phyloP scores from a whole-genome alignment of 371 early-diverging fungal species.

The Gilbertella persicaria region DNA sequence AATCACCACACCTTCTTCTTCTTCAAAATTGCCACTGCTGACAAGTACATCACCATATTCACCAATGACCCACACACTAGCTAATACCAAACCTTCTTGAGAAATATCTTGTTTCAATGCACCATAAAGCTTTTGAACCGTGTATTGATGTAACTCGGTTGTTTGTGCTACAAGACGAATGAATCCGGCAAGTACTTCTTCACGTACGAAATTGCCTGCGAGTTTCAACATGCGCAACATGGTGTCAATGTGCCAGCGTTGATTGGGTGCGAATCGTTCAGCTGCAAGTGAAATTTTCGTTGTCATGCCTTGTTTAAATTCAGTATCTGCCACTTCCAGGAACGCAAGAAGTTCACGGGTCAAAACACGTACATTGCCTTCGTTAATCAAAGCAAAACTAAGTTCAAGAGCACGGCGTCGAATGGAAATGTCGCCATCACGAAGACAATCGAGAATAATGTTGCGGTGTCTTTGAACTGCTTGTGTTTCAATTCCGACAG shows the following conservation, averaged over 20 bases:
- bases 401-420: constrained; percentile 95
- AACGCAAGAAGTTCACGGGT: constrained; percentile 91
- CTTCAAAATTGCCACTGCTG: constrained; percentile 67
- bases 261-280: constrained; percentile 84
- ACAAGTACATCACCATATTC: constrained; percentile 94
- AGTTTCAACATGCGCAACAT: constrained; percentile 85
- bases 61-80: constrained; percentile 93
- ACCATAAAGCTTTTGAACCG: constrained; percentile 83
- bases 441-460: constrained; percentile 94
- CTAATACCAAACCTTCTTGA: constrained; percentile 89
- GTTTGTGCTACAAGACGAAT: constrained; percentile 74
- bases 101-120: constrained; percentile 80
- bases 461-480: constrained; percentile 97
- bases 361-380: constrained; percentile 89
- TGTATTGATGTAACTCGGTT: constrained; percentile 81
- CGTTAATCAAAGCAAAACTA: constrained; percentile 92
- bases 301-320: constrained; percentile 89
- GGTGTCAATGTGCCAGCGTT: constrained; percentile 96
- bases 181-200: constrained; percentile 72
- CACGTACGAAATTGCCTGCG: constrained; percentile 74
- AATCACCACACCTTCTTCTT: constrained; percentile 58
- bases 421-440: constrained; percentile 95
- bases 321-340: constrained; percentile 89
- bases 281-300: constrained; percentile 89
- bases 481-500: constrained; percentile 84